Conservation (phyloP, 768 basidiomycete genomes). For the Coprinellus micaceus region DNA sequence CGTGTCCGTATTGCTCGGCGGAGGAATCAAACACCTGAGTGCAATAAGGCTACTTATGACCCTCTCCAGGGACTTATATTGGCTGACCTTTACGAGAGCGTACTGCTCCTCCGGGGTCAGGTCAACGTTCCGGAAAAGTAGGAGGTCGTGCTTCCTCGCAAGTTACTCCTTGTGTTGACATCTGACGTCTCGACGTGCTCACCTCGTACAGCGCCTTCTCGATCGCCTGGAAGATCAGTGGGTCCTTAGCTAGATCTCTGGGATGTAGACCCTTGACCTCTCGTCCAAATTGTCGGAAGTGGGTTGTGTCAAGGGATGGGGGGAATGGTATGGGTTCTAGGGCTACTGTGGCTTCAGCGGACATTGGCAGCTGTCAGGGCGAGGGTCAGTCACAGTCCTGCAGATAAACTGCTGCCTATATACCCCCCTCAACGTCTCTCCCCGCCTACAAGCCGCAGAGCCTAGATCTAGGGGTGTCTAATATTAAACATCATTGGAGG, state of each 20-base stretch:
- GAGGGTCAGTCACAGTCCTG: neutral
- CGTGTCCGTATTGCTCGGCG: slow-evolving; percentile 72
- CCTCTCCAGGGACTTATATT: neutral
- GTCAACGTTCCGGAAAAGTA: slow-evolving; percentile 69
- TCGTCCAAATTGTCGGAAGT: slow-evolving; percentile 70
- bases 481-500: no score
- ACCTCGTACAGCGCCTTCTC: slow-evolving; percentile 77
- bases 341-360: neutral
- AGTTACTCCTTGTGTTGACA: slow-evolving; percentile 1
- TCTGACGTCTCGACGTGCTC: slow-evolving; percentile 10
- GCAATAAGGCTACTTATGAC: slow-evolving; percentile 8
- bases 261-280: slow-evolving; percentile 75
- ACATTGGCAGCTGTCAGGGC: no score
- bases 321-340: slow-evolving; percentile 62
- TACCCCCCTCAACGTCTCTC: no score
- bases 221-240: slow-evolving; percentile 64
- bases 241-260: slow-evolving; percentile 43
- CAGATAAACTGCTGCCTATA: no score
- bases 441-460: no score
- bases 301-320: slow-evolving; percentile 61
- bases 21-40: slow-evolving; percentile 69
- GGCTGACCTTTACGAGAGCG: slow-evolving; percentile 69
- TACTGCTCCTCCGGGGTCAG: slow-evolving; percentile 83
- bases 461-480: no score
- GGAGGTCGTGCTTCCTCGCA: slow-evolving; percentile 52